Evolutionary conservation across 768 basidiomycete species (phyloP).

Genomic region (Serendipita sp.): DNA sequence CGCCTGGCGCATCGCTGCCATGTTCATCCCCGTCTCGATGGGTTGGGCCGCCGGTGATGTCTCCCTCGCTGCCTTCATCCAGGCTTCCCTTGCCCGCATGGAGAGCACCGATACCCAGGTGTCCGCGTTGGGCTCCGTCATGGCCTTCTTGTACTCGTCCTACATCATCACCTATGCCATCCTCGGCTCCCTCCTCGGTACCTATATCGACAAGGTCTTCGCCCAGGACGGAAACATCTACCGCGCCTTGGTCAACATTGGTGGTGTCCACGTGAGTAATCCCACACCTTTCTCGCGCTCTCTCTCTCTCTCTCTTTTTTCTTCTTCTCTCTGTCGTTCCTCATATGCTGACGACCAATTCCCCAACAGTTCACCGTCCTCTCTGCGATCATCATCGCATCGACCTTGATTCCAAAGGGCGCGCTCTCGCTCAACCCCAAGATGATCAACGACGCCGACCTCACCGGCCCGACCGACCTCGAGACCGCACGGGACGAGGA

Average conservation of each 20-base stretch:
- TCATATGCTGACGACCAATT: slow-evolving; percentile 11
- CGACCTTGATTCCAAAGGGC: slow-evolving; percentile 17
- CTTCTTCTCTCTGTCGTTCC: not conserved
- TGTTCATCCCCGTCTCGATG: slow-evolving; percentile 16
- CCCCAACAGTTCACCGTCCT: slow-evolving; percentile 16
- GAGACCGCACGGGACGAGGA: not conserved
- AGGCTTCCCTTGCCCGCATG: slow-evolving; percentile 14
- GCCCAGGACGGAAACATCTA: slow-evolving; percentile 11
- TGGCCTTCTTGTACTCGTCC: slow-evolving; percentile 18
- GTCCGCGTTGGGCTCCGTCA: slow-evolving; percentile 19
- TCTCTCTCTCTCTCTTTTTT: no score
- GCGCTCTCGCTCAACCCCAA: slow-evolving; percentile 18
- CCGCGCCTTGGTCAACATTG: slow-evolving; percentile 13
- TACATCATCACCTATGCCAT: slow-evolving; percentile 18
- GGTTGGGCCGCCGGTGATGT: slow-evolving; percentile 21
- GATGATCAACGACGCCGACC: slow-evolving; percentile 12
- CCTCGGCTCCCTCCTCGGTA: slow-evolving; percentile 17
- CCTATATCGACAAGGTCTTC: slow-evolving; percentile 17
- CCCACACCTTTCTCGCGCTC: no score
- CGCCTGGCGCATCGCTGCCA: slow-evolving; percentile 17
- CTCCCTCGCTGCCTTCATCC: slow-evolving; percentile 20
- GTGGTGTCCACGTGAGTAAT: slow-evolving; percentile 5
- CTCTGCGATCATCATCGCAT: slow-evolving; percentile 15
- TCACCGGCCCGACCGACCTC: not conserved
- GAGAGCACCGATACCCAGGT: slow-evolving; percentile 11